These are phyloP conservation scores for Termitomyces sp. DNA, from an alignment of 768 basidiomycete genomes.

Conservation along the genomic window DNA sequence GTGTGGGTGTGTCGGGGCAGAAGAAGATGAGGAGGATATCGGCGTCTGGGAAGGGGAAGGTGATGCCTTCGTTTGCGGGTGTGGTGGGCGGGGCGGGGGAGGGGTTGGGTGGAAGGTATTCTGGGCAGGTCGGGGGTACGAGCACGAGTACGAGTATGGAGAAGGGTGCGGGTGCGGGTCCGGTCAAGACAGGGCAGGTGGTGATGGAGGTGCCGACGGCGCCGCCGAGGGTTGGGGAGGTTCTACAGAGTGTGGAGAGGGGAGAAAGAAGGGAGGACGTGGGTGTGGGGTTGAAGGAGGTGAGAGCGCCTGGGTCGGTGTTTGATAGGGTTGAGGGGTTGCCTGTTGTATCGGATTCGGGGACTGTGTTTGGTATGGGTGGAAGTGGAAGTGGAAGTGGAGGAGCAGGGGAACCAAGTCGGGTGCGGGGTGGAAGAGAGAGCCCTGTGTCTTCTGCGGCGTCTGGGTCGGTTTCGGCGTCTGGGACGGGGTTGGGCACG, in stretches of 20 bases:
- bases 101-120: neutral
- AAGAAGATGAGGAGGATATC: slow-evolving; percentile 17
- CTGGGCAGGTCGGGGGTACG: neutral
- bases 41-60: slow-evolving; percentile 9
- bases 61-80: slow-evolving; percentile 49
- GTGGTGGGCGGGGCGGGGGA: slow-evolving; percentile 13
- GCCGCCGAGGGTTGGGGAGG: slow-evolving; percentile 40
- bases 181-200: neutral
- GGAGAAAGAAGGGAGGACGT: slow-evolving; percentile 4
- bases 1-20: neutral
- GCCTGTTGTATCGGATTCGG: neutral
- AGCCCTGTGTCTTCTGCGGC: neutral
- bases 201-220: slow-evolving; percentile 46
- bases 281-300: slow-evolving; percentile 13
- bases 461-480: neutral
- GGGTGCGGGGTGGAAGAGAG: neutral
- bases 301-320: slow-evolving; percentile 37
- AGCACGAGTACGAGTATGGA: neutral
- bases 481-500: no score
- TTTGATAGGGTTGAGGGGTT: slow-evolving; percentile 22
- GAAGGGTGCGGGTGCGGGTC: neutral
- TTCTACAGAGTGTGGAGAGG: slow-evolving; percentile 19
- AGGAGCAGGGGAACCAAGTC: neutral
- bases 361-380: neutral
- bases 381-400: no score